Conservation (phyloP, 225 moss, liverwort and hornwort genomes). For the Straminergon stramineum region DNA sequence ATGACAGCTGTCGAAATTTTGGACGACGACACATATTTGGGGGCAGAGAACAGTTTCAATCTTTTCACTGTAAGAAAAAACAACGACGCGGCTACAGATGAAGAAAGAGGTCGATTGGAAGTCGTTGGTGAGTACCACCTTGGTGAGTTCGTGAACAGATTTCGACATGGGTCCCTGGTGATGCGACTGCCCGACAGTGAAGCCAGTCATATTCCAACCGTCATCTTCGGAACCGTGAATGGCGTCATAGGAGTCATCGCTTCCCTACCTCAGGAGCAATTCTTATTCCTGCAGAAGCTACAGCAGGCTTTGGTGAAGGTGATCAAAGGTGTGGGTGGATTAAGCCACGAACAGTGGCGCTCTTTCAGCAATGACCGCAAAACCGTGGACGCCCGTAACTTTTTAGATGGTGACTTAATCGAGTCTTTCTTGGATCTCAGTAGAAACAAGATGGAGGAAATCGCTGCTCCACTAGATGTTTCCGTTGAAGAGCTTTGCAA, state of each 20-base stretch:
- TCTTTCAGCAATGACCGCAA: constrained; percentile 90
- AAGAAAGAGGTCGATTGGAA: constrained; percentile 89
- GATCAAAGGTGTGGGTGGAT: constrained; percentile 87
- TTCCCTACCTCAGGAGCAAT: constrained; percentile 88
- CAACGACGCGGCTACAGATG: constrained; percentile 94
- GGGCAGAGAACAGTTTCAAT: constrained; percentile 96
- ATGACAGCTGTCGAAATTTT: constrained; percentile 93
- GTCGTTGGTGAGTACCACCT: constrained; percentile 94
- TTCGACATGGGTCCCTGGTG: constrained; percentile 91
- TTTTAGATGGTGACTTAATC: constrained; percentile 85
- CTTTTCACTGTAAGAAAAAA: constrained; percentile 91
- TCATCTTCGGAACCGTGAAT: constrained; percentile 91
- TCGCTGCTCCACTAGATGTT: constrained; percentile 46
- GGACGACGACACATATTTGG: constrained; percentile 93
- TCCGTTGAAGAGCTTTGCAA: constrained; percentile 94
- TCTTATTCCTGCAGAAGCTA: constrained; percentile 61
- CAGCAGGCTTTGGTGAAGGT: constrained; percentile 90
- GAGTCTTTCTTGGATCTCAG: constrained; percentile 87
- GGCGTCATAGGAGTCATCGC: constrained; percentile 98
- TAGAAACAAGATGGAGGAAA: constrained; percentile 88
- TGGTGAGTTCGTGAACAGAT: constrained; percentile 94
- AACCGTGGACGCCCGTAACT: constrained; percentile 83
- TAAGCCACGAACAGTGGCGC: constrained; percentile 96
- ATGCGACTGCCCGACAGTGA: constrained; percentile 94
- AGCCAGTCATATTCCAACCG: constrained; percentile 83